Base-by-base conservation (phyloP, 345 rosid genomes). In the Melaleuca alternifolia region DNA sequence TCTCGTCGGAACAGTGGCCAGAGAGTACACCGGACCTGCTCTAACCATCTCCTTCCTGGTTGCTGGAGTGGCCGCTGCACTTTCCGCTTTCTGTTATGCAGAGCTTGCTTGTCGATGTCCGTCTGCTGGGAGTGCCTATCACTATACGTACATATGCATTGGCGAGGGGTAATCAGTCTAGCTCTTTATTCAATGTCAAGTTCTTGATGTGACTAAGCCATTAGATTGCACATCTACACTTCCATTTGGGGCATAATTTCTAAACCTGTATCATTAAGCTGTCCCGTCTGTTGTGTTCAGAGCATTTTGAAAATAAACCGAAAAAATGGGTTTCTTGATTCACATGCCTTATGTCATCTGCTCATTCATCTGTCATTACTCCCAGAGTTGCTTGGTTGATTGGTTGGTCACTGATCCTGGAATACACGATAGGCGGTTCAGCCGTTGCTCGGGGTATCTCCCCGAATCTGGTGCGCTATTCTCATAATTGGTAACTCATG, bases 81-180 rank as follows among this genome's bases (percentile, higher is more conserved):
- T 97, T 85, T 96, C 99, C 0, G 98, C 99, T 2, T 95, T 96
- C 88, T 97, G 99, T 88, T 97, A 97, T 87, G 99, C 99, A 1
- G 99, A 97, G 91, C 98, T 97, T 61, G 96, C 99, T 57, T 89
- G 94, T 88, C 97, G 99, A 0, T 97, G 98, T 86, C 99, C 99
- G 3, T 97, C 99, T 84, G 99, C 99, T 82, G 99, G 99, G 86
- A 97, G 99, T 92, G 99, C 99, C 85, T 97, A 97, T 91, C 99
- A 97, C 71, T 97, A 96, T 86, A 87, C 99, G 0, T 97, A 97
- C 91, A 94, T 97, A 50, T 97, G 99, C 88, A 89, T 96, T 12
- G 99, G 99, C 81, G 99, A 97, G 92, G 96, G 98, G 99, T 97
- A 90, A 84, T 12, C 28, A 33, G 14, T 11, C n/a, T 30, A 33